Conservation (phyloP, 208 protist species). For the Crithidia fasciculata region DNA sequence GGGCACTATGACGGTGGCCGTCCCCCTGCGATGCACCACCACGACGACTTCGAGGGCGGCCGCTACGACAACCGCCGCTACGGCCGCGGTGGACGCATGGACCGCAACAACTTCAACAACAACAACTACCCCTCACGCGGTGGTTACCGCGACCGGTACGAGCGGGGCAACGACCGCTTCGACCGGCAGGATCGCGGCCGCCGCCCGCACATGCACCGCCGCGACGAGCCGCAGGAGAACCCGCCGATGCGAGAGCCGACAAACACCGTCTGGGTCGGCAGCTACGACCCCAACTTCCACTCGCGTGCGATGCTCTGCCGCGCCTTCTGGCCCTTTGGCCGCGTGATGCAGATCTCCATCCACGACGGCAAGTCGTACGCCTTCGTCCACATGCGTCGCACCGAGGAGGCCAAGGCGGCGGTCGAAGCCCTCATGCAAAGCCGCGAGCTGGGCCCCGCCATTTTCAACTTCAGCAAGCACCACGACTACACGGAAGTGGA, state of each 20-base stretch:
- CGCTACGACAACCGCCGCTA: constrained; percentile 13
- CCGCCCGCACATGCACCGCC: constrained; percentile 10
- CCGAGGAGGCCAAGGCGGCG: constrained; percentile 77
- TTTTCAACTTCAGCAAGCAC: constrained; percentile 89
- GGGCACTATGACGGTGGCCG: constrained; percentile 8
- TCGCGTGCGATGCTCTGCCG: constrained; percentile 55
- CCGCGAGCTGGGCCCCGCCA: constrained; percentile 54
- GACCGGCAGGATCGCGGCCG: constrained; percentile 20
- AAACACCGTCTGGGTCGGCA: constrained; percentile 91
- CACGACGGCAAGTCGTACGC: constrained; percentile 77
- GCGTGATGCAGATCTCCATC: constrained; percentile 78
- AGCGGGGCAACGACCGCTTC: constrained; percentile 10
- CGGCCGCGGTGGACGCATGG: constrained; percentile 23
- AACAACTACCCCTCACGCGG: constrained; percentile 2
- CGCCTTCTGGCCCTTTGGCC: constrained; percentile 76
- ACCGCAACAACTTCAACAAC: constrained; percentile 6
- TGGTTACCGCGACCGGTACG: constrained; percentile 11
- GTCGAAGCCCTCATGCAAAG: constrained; percentile 69
- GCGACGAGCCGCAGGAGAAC: constrained; percentile 29
- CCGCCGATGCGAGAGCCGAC: constrained; percentile 68
- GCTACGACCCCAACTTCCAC: constrained; percentile 63
- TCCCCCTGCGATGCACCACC: constrained; percentile 13
- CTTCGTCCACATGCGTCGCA: constrained; percentile 85
- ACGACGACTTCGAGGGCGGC: constrained; percentile 21
- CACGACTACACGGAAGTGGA: constrained; percentile 84